Evolutionary conservation across 2,329 filamentous ascomycete genomes (phyloP).

Genomic region (Thielaviopsis euricoi): DNA sequence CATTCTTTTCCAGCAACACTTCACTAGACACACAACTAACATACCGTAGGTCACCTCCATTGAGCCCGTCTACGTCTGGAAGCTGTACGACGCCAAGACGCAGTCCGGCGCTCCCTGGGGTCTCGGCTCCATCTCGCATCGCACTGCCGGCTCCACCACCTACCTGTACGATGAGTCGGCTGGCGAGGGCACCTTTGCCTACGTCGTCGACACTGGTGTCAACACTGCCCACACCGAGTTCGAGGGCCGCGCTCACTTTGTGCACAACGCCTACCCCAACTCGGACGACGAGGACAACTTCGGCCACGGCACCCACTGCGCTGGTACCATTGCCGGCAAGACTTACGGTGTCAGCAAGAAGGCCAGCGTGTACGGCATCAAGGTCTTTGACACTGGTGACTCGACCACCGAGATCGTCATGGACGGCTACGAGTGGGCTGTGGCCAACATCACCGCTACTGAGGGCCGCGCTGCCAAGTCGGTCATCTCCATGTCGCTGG

Average conservation of each 20-base stretch:
- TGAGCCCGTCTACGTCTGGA: slow-evolving; percentile 15
- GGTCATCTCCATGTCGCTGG: slow-evolving; percentile 40
- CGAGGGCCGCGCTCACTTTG: slow-evolving; percentile 68
- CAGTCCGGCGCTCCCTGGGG: slow-evolving; percentile 26
- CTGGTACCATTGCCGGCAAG: slow-evolving; percentile 90
- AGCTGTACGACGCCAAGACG: slow-evolving; percentile 18
- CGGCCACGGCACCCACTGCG: slow-evolving; percentile 97
- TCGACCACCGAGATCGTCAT: slow-evolving; percentile 15
- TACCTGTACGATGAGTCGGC: slow-evolving; percentile 27
- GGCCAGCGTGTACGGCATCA: slow-evolving; percentile 46
- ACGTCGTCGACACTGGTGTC: slow-evolving; percentile 40
- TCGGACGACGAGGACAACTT: slow-evolving; percentile 90
- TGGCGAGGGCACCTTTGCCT: slow-evolving; percentile 28
- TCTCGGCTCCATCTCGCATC: slow-evolving; percentile 28
- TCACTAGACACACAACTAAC: not conserved
- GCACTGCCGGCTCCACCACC: slow-evolving; percentile 17
- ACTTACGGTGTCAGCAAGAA: slow-evolving; percentile 99
- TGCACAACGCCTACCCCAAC: slow-evolving; percentile 76
- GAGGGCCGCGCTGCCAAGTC: slow-evolving; percentile 24
- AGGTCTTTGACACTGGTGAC: slow-evolving; percentile 21
- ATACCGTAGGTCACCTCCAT: slow-evolving; percentile 13
- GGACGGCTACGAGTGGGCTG: slow-evolving; percentile 25
- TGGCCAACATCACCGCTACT: slow-evolving; percentile 25
- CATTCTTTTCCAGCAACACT: too few relatives aligned
- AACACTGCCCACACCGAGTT: slow-evolving; percentile 28